phyloP scores from a whole-genome alignment of 441 rosid species.

The Adansonia grandidieri region DNA sequence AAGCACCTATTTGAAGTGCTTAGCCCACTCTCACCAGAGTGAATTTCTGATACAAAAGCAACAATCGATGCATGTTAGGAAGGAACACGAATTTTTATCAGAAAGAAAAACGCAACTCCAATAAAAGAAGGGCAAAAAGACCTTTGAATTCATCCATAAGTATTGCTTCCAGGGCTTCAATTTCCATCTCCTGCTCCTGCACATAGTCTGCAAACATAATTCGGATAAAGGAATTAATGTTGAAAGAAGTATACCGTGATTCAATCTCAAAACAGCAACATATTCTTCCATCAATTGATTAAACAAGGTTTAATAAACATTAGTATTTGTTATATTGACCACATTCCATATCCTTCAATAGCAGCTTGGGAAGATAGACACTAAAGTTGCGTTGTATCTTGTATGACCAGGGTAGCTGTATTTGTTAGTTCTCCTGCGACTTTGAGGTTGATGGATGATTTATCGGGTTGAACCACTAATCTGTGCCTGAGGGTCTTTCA shows the following conservation, averaged over 20 bases:
- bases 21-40: constrained; percentile 85
- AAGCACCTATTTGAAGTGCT: constrained; percentile 83
- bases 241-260: background rate
- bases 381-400: constrained; percentile 3
- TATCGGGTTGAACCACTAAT: background rate
- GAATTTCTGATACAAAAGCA: constrained; percentile 65
- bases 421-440: constrained; percentile 6
- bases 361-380: background rate
- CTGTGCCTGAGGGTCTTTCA: background rate
- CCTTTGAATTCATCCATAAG: constrained; percentile 97
- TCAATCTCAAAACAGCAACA: background rate
- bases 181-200: constrained; percentile 95
- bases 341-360: background rate
- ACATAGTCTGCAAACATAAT: constrained; percentile 55
- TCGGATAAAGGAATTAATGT: background rate
- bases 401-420: background rate
- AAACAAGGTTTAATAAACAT: background rate
- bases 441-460: background rate
- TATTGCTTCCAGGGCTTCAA: constrained; percentile 93
- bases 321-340: background rate
- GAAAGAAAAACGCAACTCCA: constrained; percentile 15
- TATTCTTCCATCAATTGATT: background rate
- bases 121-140: constrained; percentile 27
- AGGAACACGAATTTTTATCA: constrained; percentile 23
- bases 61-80: constrained; percentile 22